A percentile compares a stretch with the other conserved stretches of the same genome.
Conservation (phyloP, 805 yeast species). For the Ogataea nitratoaversa region DNA sequence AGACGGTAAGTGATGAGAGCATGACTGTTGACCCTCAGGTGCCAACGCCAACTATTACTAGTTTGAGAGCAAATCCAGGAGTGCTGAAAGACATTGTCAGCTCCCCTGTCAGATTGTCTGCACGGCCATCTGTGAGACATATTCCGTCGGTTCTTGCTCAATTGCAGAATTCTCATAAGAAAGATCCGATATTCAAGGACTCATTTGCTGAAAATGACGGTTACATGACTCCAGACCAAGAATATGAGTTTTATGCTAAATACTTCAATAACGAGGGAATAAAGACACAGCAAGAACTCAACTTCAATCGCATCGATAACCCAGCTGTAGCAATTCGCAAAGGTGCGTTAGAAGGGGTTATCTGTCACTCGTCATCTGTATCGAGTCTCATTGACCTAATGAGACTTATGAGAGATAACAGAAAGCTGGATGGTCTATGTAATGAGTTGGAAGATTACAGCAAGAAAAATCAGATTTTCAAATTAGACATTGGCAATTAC, state of each 20-base stretch:
- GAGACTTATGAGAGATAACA: conserved; percentile 3
- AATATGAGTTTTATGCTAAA: conserved; percentile 37
- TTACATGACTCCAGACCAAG: conserved; percentile 34
- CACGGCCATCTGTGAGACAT: not conserved
- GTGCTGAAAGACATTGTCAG: not conserved
- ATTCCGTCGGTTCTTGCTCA: conserved; percentile 9
- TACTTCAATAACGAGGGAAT: conserved; percentile 15
- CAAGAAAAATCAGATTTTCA: conserved; percentile 10
- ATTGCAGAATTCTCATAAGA: conserved; percentile 1
- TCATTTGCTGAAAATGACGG: conserved; percentile 33
- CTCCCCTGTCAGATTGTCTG: too few relatives aligned
- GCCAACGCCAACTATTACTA: too few relatives aligned
- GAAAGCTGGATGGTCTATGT: conserved; percentile 9
- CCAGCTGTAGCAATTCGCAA: conserved; percentile 18
- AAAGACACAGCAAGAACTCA: conserved; percentile 19
- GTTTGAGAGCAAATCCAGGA: too few relatives aligned
- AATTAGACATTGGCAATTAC: conserved; percentile 11
- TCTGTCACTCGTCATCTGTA: conserved; percentile 23
- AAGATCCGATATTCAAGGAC: conserved; percentile 21
- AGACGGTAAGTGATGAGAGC: too few relatives aligned
- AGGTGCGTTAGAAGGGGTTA: conserved; percentile 16
- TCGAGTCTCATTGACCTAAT: conserved; percentile 18
- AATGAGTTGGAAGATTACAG: conserved; percentile 15
- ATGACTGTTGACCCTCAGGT: too few relatives aligned
- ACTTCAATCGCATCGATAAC: conserved; percentile 17